These are phyloP conservation scores for Clarireedia monteithiana DNA, from an alignment of 2,329 filamentous ascomycete species.

Conservation along the genomic window DNA sequence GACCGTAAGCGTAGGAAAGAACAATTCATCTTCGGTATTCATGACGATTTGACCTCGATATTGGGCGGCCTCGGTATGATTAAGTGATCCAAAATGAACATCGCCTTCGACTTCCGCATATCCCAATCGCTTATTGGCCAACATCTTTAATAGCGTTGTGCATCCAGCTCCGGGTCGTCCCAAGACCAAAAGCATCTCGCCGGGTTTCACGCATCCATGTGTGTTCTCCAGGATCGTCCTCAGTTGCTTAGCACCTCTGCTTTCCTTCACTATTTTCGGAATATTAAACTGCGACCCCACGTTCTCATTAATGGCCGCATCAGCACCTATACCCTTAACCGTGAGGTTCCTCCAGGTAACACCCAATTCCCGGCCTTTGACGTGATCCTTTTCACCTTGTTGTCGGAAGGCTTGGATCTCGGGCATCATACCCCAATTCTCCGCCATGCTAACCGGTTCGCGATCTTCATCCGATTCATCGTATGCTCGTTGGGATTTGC, in stretches of 20 bases:
- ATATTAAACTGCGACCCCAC: constrained; percentile 24
- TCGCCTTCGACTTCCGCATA: constrained; percentile 52
- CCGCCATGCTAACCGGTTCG: constrained; percentile 14
- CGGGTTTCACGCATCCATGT: constrained; percentile 63
- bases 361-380: constrained; percentile 28
- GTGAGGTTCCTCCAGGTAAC: constrained; percentile 27
- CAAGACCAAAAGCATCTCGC: constrained; percentile 64
- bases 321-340: constrained; percentile 26
- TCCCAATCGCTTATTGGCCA: constrained; percentile 56
- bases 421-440: constrained; percentile 25
- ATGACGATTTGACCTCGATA: constrained; percentile 51
- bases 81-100: constrained; percentile 45
- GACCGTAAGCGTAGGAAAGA: constrained; percentile 43
- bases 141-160: constrained; percentile 61
- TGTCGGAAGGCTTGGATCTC: constrained; percentile 19
- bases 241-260: constrained; percentile 53
- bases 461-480: constrained; percentile 14
- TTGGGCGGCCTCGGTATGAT: constrained; percentile 33
- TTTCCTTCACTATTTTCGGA: constrained; percentile 24
- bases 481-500: background rate
- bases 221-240: constrained; percentile 58
- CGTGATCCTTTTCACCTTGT: constrained; percentile 21
- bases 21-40: constrained; percentile 45
- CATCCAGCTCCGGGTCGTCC: constrained; percentile 64
- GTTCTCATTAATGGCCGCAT: constrained; percentile 26